Evolutionary conservation across 305 asterid genomes (phyloP).

Genomic region (Rubia occidens): DNA sequence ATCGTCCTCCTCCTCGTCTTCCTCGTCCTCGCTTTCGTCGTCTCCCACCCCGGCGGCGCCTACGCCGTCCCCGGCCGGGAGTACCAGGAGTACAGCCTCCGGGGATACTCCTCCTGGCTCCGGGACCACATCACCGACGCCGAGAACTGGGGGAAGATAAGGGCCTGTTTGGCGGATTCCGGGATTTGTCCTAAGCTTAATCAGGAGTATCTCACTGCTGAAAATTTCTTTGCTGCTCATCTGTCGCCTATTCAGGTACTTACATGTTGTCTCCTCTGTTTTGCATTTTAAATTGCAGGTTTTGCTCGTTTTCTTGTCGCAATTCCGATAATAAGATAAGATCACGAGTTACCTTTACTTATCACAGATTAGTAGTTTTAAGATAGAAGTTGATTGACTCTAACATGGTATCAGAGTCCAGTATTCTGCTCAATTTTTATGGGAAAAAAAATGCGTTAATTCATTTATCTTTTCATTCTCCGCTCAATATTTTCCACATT

Average conservation of each 20-base stretch:
- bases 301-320: not conserved
- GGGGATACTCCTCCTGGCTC: conserved; percentile 58
- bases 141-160: conserved; percentile 55
- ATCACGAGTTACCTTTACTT: not conserved
- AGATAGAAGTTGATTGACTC: no score
- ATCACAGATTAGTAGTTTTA: no score
- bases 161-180: conserved; percentile 66
- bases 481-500: no score
- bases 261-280: not conserved
- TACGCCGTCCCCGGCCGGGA: conserved; percentile 38
- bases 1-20: conserved; percentile 49
- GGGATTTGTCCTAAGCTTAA: conserved; percentile 46
- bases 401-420: no score
- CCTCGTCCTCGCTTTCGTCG: conserved; percentile 64
- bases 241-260: conserved; percentile 68
- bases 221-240: conserved; percentile 57
- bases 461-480: no score
- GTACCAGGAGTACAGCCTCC: conserved; percentile 50
- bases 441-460: no score
- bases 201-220: conserved; percentile 32
- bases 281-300: not conserved
- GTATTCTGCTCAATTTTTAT: no score
- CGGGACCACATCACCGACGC: conserved; percentile 49
- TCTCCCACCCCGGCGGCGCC: conserved; percentile 66
- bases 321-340: not conserved